A percentile compares a stretch with the other conserved stretches of the same genome.
phyloP scores from a whole-genome alignment of 805 yeast species.

The Teunomyces stri region DNA sequence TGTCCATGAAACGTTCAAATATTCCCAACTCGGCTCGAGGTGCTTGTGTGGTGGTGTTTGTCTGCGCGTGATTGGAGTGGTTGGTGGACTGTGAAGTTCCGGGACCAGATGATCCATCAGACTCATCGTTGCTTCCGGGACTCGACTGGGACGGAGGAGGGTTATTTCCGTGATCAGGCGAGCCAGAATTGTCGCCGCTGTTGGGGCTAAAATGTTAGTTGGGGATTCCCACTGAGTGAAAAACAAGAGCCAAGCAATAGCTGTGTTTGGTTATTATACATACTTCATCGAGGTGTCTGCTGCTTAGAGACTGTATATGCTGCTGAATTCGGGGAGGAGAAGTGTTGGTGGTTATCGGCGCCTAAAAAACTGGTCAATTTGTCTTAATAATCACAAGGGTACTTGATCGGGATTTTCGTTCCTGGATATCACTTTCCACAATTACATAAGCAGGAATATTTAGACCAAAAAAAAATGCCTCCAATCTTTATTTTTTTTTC shows the following conservation, averaged over 20 bases:
- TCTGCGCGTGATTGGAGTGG: background rate
- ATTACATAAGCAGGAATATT: background rate
- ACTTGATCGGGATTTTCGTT: background rate
- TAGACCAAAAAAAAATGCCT: too few relatives aligned
- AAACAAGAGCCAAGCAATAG: too few relatives aligned
- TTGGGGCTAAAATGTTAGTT: background rate
- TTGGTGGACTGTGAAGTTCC: background rate
- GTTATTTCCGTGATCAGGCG: background rate
- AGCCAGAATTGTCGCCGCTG: background rate
- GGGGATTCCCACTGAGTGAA: background rate
- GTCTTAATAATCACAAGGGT: slow-evolving; percentile 1
- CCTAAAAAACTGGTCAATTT: background rate
- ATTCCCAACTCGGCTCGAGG: slow-evolving; percentile 13
- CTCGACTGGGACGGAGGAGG: background rate
- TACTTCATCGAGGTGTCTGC: background rate
- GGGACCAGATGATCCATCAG: background rate
- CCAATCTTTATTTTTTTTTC: background rate
- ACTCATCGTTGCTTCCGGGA: background rate
- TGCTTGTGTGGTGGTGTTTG: background rate
- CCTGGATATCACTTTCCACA: background rate
- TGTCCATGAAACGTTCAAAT: slow-evolving; percentile 25
- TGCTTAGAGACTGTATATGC: background rate
- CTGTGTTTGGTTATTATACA: background rate
- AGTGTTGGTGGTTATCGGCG: background rate
- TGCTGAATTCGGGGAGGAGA: background rate